A percentile compares a stretch with the other conserved stretches of the same genome.
Evolutionary conservation across 306 rosid species (phyloP).

Genomic region (Casuarina equisetifolia): DNA sequence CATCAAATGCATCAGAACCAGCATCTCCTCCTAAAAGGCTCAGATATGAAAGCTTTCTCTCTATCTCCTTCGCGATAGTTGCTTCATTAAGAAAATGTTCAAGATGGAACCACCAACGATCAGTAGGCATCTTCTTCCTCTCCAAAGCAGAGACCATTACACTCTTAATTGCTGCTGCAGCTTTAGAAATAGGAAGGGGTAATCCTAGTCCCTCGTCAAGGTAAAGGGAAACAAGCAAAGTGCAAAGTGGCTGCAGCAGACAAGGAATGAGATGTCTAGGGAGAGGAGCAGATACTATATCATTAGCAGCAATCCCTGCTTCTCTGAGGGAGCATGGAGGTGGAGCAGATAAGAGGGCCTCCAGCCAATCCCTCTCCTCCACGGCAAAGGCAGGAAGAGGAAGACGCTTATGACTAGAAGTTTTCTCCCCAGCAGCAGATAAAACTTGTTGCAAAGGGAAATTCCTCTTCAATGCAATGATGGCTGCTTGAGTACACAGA

Average conservation of each 20-base stretch:
- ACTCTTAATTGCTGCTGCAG: slow-evolving; percentile 62
- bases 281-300: slow-evolving; percentile 75
- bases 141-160: slow-evolving; percentile 60
- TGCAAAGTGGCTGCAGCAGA: slow-evolving; percentile 69
- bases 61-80: slow-evolving; percentile 56
- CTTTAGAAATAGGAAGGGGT: slow-evolving; percentile 63
- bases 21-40: slow-evolving; percentile 59
- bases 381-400: slow-evolving; percentile 84
- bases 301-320: slow-evolving; percentile 95
- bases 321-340: slow-evolving; percentile 94
- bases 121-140: slow-evolving; percentile 55
- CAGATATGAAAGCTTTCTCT: slow-evolving; percentile 54
- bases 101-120: slow-evolving; percentile 83
- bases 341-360: slow-evolving; percentile 69
- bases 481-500: slow-evolving; percentile 96
- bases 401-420: slow-evolving; percentile 46
- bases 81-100: slow-evolving; percentile 61
- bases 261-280: slow-evolving; percentile 80
- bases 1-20: slow-evolving; percentile 39
- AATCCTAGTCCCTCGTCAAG: slow-evolving; percentile 75
- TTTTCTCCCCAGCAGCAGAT: slow-evolving; percentile 61
- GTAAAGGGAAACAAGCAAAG: slow-evolving; percentile 72
- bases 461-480: slow-evolving; percentile 85
- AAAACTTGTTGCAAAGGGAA: slow-evolving; percentile 85
- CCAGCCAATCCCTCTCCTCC: slow-evolving; percentile 98